A percentile compares a stretch with the other conserved stretches of the same genome.
Evolutionary conservation across 2,329 filamentous ascomycete species (phyloP).

Genomic region (Hypocrella siamensis): DNA sequence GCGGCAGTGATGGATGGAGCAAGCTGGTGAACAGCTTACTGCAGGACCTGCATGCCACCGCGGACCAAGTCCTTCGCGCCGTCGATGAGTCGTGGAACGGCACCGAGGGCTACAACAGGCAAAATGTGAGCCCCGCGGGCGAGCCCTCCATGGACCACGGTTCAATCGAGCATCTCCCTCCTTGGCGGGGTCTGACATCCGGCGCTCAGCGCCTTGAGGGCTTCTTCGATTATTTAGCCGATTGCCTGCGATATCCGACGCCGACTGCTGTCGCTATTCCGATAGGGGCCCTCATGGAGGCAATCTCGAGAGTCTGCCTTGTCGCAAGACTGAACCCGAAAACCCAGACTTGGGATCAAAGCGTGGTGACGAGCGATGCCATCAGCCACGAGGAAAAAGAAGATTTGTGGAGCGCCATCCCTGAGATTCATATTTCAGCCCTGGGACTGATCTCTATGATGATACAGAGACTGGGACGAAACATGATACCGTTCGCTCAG

Average conservation of each 20-base stretch:
- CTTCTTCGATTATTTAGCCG: slow-evolving; percentile 48
- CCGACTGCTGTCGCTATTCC: slow-evolving; percentile 50
- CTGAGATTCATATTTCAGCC: slow-evolving; percentile 58
- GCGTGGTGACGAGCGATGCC: slow-evolving; percentile 52
- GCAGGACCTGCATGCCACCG: slow-evolving; percentile 50
- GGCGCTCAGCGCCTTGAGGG: slow-evolving; percentile 55
- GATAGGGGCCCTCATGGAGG: slow-evolving; percentile 50
- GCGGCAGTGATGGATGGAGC: slow-evolving; percentile 62
- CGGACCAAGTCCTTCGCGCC: slow-evolving; percentile 63
- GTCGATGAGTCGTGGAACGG: slow-evolving; percentile 74
- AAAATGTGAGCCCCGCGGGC: slow-evolving; percentile 26
- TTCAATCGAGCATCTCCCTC: slow-evolving; percentile 35
- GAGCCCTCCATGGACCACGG: slow-evolving; percentile 31
- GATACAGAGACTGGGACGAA: slow-evolving; percentile 39
- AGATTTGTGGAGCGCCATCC: slow-evolving; percentile 56
- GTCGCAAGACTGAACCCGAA: slow-evolving; percentile 38
- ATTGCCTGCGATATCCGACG: slow-evolving; percentile 48
- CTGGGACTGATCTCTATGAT: slow-evolving; percentile 46
- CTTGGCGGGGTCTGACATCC: slow-evolving; percentile 60
- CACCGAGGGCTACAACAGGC: slow-evolving; percentile 30
- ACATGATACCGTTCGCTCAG: slow-evolving; percentile 42
- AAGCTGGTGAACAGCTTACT: slow-evolving; percentile 48
- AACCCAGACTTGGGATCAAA: slow-evolving; percentile 29
- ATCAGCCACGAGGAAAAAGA: slow-evolving; percentile 71
- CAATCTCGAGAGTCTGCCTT: slow-evolving; percentile 54